phyloP scores from a whole-genome alignment of 352 stramenopile species.

The Globisporangium radiosum region DNA sequence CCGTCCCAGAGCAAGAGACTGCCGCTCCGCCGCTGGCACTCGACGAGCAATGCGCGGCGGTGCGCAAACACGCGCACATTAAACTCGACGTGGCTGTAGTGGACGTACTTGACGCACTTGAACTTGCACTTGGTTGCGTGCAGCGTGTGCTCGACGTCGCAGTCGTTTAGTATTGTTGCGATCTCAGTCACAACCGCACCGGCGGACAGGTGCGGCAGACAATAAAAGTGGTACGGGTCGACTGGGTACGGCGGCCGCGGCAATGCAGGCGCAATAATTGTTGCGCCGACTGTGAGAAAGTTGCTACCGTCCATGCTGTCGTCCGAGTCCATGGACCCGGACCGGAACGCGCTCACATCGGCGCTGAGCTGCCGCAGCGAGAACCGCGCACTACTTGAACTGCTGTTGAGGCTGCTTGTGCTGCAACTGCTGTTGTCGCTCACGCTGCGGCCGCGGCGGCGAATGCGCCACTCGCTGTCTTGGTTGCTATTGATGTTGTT shows the following conservation, averaged over 20 bases:
- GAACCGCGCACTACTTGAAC: slow-evolving; percentile 14
- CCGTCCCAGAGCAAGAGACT: slow-evolving; percentile 77
- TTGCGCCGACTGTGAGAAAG: slow-evolving; percentile 12
- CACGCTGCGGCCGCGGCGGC: slow-evolving; percentile 38
- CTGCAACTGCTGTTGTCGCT: slow-evolving; percentile 64
- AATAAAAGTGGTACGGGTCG: slow-evolving; percentile 82
- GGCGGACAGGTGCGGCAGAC: slow-evolving; percentile 21
- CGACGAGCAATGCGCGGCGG: slow-evolving; percentile 44
- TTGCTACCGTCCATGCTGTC: slow-evolving; percentile 32
- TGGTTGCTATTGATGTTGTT: slow-evolving; percentile 11
- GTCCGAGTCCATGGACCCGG: slow-evolving; percentile 26
- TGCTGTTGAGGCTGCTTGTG: slow-evolving; percentile 33
- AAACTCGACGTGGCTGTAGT: slow-evolving; percentile 82
- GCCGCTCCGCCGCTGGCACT: slow-evolving; percentile 70
- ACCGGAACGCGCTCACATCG: slow-evolving; percentile 15
- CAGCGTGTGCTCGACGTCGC: slow-evolving; percentile 62
- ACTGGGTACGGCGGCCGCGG: slow-evolving; percentile 67
- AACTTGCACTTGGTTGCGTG: slow-evolving; percentile 80
- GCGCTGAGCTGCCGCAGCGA: slow-evolving; percentile 41
- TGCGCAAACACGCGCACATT: slow-evolving; percentile 55
- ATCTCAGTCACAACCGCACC: slow-evolving; percentile 37
- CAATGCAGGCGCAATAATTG: slow-evolving; percentile 42
- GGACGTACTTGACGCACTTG: slow-evolving; percentile 81
- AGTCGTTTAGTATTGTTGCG: slow-evolving; percentile 39
- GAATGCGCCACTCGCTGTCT: slow-evolving; percentile 24